Base-by-base conservation (phyloP, 495 filamentous ascomycete genomes). In the Chaetomium fimeti region DNA sequence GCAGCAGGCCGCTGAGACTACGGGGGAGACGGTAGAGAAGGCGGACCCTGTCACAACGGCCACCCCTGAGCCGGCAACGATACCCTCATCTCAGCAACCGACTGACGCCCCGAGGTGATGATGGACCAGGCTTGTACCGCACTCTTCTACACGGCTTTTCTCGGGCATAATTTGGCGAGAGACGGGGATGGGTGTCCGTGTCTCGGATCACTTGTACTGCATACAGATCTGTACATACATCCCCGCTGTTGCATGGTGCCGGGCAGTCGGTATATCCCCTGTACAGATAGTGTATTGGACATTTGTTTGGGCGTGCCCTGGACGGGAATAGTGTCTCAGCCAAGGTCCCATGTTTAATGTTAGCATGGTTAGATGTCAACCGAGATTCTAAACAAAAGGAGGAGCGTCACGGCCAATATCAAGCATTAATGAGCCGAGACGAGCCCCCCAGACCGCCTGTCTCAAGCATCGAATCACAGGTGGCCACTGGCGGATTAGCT, bases 251-350 rank as follows among this genome's bases (percentile, higher is more conserved):
- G 22, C 12, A 38, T 53, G 59, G 20, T 12, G 32, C 28, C 51
- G 25, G n/a, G 7, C 60, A 2, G 45, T 22, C 16, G 24, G 55
- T 22, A 59, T 60, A 28, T 45, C 48, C 22, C 55, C 57, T 71
- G 69, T 68, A 71, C 61, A 68, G 64, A 71, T 71, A 71, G 69
- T 71, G 66, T 71, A 71, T 64, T 57, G 48, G 63, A 55, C 63
- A 58, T 42, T 54, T 54, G 32, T 60, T 36, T 32, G 7, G 25
- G 40, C 28, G 49, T 55, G n/a, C 28, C 18, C 12, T 16, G 12
- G 16, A 49, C 3, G 57, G 57, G 28, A 56, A 36, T 55, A 12
- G 20, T 51, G 49, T 55, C 52, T 55, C 52, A 55, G 29, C 28
- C 52, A 32, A 29, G 29, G 13, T 29, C 18, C 43, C 43, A 38